A percentile compares a stretch with the other conserved stretches of the same genome.
Conservation (phyloP, 495 filamentous ascomycete genomes). For the Podospora appendiculata region DNA sequence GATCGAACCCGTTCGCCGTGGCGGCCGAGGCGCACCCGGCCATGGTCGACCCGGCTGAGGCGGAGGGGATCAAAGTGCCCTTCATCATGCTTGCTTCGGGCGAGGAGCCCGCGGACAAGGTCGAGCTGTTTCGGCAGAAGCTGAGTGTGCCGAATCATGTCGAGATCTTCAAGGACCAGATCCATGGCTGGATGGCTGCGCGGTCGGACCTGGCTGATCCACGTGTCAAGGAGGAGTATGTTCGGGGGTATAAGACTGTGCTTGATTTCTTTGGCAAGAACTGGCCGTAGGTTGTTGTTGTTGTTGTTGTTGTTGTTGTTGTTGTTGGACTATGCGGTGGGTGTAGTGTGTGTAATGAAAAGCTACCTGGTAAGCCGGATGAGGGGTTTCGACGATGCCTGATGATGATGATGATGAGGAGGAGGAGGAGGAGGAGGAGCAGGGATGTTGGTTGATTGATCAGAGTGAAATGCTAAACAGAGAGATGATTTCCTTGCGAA, state of each 20-base stretch:
- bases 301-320: too few relatives aligned
- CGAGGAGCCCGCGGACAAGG: constrained; percentile 59
- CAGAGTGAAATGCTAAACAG: too few relatives aligned
- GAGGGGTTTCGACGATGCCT: too few relatives aligned
- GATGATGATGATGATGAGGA: too few relatives aligned
- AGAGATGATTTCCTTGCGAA: too few relatives aligned
- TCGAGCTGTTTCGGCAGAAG: constrained; percentile 62
- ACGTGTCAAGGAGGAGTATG: constrained; percentile 66
- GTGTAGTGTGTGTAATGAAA: too few relatives aligned
- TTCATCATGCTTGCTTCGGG: constrained; percentile 58
- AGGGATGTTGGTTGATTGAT: too few relatives aligned
- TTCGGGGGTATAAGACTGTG: constrained; percentile 66
- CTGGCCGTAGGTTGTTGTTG: constrained; percentile 19
- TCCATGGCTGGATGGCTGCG: constrained; percentile 92
- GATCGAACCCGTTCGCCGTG: constrained; percentile 58
- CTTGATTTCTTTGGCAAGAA: constrained; percentile 71
- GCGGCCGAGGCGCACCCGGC: constrained; percentile 74
- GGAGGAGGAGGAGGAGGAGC: too few relatives aligned
- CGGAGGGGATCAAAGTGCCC: constrained; percentile 56
- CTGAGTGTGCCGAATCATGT: constrained; percentile 63
- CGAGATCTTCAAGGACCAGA: constrained; percentile 72
- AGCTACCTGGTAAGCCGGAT: too few relatives aligned
- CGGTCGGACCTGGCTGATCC: constrained; percentile 58
- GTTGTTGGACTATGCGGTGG: too few relatives aligned
- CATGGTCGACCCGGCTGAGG: constrained; percentile 76